Conservation (phyloP, 805 yeast species). For the Kodamaea hsintzibuensis region DNA sequence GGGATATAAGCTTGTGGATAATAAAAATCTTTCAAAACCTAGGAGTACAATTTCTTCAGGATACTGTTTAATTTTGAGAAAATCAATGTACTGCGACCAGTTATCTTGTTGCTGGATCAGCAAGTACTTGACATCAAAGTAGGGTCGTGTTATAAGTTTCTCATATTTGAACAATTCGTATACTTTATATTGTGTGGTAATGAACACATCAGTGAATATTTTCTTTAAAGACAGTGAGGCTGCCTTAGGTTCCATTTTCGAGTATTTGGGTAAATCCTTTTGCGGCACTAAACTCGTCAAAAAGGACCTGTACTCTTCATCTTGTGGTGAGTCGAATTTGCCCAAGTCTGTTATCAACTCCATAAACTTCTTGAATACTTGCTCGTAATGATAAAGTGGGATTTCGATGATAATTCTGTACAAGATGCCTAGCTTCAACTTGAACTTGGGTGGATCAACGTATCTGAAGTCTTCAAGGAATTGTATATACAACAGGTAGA, state of each 20-base stretch:
- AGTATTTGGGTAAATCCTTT: constrained; percentile 16
- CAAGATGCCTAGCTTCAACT: constrained; percentile 39
- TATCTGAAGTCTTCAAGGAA: constrained; percentile 36
- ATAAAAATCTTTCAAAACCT: constrained; percentile 50
- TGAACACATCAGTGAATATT: constrained; percentile 51
- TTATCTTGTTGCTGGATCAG: constrained; percentile 50
- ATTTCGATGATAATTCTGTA: constrained; percentile 53
- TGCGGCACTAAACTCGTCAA: constrained; percentile 20
- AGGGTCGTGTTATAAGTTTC: constrained; percentile 31
- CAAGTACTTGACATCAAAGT: constrained; percentile 33
- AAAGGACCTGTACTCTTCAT: constrained; percentile 6
- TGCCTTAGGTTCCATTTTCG: constrained; percentile 24
- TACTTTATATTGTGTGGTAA: constrained; percentile 54
- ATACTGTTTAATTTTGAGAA: constrained; percentile 43
- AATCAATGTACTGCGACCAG: constrained; percentile 62
- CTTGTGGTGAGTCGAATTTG: constrained; percentile 8
- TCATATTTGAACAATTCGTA: constrained; percentile 55
- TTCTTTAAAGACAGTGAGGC: constrained; percentile 43
- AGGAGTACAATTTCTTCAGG: constrained; percentile 27
- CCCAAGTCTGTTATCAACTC: constrained; percentile 30
- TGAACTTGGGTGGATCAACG: constrained; percentile 20
- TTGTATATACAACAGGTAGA: constrained; percentile 51
- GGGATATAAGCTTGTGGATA: constrained; percentile 45
- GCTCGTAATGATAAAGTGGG: constrained; percentile 55
- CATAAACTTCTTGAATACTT: constrained; percentile 43